Evolutionary conservation across 1,139 yeast genomes (phyloP), one percentile per base, ranked within the genome.

Genomic region (Nakaseomyces nivariensis): DNA sequence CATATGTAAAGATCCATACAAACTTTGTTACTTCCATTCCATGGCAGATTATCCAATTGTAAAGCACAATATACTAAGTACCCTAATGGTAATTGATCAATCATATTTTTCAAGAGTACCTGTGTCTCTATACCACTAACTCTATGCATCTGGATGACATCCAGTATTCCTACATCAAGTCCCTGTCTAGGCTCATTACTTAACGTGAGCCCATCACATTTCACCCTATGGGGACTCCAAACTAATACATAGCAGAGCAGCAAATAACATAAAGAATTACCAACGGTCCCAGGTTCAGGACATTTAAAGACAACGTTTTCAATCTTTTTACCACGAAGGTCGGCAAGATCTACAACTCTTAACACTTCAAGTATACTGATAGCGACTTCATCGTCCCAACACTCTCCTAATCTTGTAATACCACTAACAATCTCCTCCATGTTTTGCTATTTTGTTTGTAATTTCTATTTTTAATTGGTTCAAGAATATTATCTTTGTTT

Each of bases 381-480:
- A 25, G 44, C 44, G 5, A 41, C 11, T 6, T 29, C 34, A 24
- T 27, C 44, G 7, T 41, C 44, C 44, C 44, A 41, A 11, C 25
- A n/a, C 34, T 41, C 44, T 4, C 34, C 8, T 8, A 41, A 26
- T 22, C n/a, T 27, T 4, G 25, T 5, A 17, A 41, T 41, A 4
- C 44, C 44, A n/a, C 25, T 27, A 6, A n/a, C 36, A 27, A 41
- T 27, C 4, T 22, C 44, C n/a, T 41, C 44, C 44, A 41, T 41
- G 4, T 1, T 38, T 1, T 7, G 9, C 31, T 37, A 6, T 8
- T 33, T 33, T 9, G 7, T n/a, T 33, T 10, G 36, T 33, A 33
- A 5, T 33, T 33, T 33, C 22, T 17, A 2, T 17, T 17, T 17
- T 17, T 3, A 17, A 3, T 17, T 17, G 22, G 22, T 17, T 17